Evolutionary conservation across 2,329 filamentous ascomycete species (phyloP), one percentile per base, ranked within the genome.

Genomic region (Ascochyta clinopodiicola): DNA sequence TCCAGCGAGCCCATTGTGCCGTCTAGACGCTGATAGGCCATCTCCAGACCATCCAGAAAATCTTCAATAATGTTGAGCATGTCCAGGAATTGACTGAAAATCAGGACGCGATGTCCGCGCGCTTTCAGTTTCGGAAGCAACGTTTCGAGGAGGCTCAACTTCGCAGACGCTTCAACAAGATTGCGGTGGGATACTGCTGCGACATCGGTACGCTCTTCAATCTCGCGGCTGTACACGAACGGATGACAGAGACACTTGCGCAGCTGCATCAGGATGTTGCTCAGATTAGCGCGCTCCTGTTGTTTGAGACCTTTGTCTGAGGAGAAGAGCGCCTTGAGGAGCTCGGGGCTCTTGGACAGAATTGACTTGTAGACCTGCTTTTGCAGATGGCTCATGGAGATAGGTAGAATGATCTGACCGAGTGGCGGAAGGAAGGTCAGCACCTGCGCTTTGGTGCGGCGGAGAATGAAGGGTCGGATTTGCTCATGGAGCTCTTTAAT

Each of bases 291-390:
- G 6, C 89, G 85, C 56, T 98, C 93, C 15, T 82, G 83, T 25
- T 83, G 80, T 66, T 88, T 90, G 44, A 92, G 63, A 10, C 72
- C 71, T 42, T 75, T 78, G 59, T 81, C 81, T 31, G 88, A 84
- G 6, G 86, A 87, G 66, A 98, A 93, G 40, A 99, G 92, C 0
- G 93, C 86, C 62, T 88, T 89, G 70, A 99, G 93, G 8, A 99
- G 83, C 48, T 96, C 85, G 0, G 93, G 90, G 58, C 96, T 96
- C 74, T 96, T 95, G 13, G 90, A 86, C 66, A 99, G 84, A 65
- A 99, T 97, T 2, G 90, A 96, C 71, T 93, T 95, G 78, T 95
- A 96, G 0, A 99, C 82, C 71, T 92, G 95, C 79, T 96, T 95
- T 72, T 99, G 96, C 12, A 99, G 81, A 13, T 92, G 82, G 1